A percentile compares a stretch with the other conserved stretches of the same genome.
phyloP scores from a whole-genome alignment of 257 asterid species.

The Jacaranda copaia region DNA sequence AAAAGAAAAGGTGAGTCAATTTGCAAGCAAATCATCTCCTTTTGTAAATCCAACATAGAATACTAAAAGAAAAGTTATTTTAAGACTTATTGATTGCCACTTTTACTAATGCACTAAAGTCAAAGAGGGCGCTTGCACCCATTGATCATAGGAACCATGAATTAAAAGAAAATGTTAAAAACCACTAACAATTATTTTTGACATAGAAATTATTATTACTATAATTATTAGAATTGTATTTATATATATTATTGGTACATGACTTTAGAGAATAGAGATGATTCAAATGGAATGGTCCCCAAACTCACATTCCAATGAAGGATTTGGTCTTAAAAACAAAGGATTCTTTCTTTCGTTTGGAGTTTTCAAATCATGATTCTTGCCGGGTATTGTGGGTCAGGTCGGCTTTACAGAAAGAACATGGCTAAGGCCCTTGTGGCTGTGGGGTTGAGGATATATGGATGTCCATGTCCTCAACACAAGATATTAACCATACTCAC shows the following conservation, averaged over 20 bases:
- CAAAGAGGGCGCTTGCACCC: neutral
- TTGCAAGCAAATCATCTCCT: too few relatives aligned
- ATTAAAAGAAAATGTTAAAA: neutral
- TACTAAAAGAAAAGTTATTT: too few relatives aligned
- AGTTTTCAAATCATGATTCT: constrained; percentile 48
- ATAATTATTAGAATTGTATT: too few relatives aligned
- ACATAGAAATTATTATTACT: neutral
- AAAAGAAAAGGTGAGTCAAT: too few relatives aligned
- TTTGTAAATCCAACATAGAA: too few relatives aligned
- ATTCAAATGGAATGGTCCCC: constrained; percentile 37
- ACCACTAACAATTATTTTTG: neutral
- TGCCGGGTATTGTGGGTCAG: constrained; percentile 61
- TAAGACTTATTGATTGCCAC: neutral
- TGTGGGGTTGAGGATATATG: constrained; percentile 28
- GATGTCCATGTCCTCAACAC: constrained; percentile 32
- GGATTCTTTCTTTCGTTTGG: constrained; percentile 47
- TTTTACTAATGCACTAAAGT: neutral
- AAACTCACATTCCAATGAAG: constrained; percentile 38
- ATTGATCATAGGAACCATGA: neutral
- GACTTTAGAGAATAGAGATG: neutral
- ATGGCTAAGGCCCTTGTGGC: constrained; percentile 15
- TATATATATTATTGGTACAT: neutral
- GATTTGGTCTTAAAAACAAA: constrained; percentile 46
- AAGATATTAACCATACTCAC: neutral
- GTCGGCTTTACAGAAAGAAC: constrained; percentile 43